phyloP scores from a whole-genome alignment of 345 rosid genomes.

The Passiflora organensis region DNA sequence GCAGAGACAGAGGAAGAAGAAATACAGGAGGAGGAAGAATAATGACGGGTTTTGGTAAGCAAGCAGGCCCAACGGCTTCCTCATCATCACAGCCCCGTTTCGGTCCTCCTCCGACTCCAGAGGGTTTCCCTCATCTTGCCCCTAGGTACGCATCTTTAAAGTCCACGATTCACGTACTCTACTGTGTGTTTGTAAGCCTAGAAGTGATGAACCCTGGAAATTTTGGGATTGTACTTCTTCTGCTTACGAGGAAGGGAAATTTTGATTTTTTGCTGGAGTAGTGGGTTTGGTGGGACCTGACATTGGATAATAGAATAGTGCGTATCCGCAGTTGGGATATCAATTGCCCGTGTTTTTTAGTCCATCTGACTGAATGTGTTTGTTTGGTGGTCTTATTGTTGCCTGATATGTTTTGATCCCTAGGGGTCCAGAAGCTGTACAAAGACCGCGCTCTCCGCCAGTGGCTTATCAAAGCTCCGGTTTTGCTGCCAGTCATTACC shows the following conservation, averaged over 20 bases:
- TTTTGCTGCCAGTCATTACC: constrained; percentile 17
- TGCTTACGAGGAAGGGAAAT: too few relatives aligned
- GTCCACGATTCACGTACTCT: too few relatives aligned
- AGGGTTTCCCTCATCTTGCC: constrained; percentile 3
- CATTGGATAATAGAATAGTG: too few relatives aligned
- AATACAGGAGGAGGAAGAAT: constrained; percentile 1
- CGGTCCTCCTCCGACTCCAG: constrained; percentile 21
- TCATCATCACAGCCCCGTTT: constrained; percentile 17
- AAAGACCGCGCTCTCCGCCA: constrained; percentile 17
- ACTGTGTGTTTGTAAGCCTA: background rate
- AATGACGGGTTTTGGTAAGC: constrained; percentile 46
- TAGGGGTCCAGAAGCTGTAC: constrained; percentile 25
- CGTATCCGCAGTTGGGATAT: too few relatives aligned
- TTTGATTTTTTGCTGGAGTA: too few relatives aligned
- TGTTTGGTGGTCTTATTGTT: background rate
- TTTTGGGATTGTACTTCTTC: too few relatives aligned
- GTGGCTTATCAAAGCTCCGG: constrained; percentile 25
- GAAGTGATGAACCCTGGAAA: background rate
- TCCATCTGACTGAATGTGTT: background rate
- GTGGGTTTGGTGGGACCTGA: too few relatives aligned
- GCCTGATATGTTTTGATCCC: constrained; percentile 4
- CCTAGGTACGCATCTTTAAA: constrained; percentile 19
- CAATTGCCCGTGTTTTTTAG: too few relatives aligned
- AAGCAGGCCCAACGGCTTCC: constrained; percentile 38
- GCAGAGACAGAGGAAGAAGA: background rate